These are phyloP conservation scores for Gastrodia elata DNA, from an alignment of 106 monocot species.

Conservation along the genomic window DNA sequence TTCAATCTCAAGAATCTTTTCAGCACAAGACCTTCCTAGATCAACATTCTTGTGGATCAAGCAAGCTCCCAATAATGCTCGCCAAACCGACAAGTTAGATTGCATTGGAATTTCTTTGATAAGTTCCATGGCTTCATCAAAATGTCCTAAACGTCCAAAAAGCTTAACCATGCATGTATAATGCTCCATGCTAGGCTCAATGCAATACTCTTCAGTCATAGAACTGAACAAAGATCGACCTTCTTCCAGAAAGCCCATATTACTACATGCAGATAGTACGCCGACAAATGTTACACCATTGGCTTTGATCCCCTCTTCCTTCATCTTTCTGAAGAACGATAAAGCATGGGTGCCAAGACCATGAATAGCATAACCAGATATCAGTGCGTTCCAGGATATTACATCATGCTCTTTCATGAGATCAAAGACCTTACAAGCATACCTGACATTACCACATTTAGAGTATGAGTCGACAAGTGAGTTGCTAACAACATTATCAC, in stretches of 20 bases:
- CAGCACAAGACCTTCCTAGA: conserved; percentile 58
- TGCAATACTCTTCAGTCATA: conserved; percentile 40
- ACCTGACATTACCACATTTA: conserved; percentile 51
- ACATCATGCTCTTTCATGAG: conserved; percentile 33
- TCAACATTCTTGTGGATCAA: conserved; percentile 71
- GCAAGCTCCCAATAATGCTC: conserved; percentile 66
- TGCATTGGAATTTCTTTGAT: conserved; percentile 45
- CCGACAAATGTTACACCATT: conserved; percentile 67
- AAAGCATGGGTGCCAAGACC: conserved; percentile 47
- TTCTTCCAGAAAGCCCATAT: conserved; percentile 43
- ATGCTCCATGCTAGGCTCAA: conserved; percentile 73
- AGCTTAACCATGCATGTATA: conserved; percentile 87
- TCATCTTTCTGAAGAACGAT: conserved; percentile 48
- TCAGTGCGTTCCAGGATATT: conserved; percentile 86
- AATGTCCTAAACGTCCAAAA: conserved; percentile 56
- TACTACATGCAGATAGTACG: conserved; percentile 64
- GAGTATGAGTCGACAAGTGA: conserved; percentile 78
- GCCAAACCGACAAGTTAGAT: conserved; percentile 63
- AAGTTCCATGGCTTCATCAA: conserved; percentile 67
- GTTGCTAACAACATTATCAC: conserved; percentile 45
- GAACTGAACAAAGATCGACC: conserved; percentile 42
- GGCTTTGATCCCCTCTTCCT: conserved; percentile 25
- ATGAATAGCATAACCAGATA: conserved; percentile 76
- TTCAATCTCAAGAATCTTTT: conserved; percentile 54
- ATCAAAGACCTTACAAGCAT: conserved; percentile 58